phyloP scores from a whole-genome alignment of 495 filamentous ascomycete species.

The Amorphotheca resinae region DNA sequence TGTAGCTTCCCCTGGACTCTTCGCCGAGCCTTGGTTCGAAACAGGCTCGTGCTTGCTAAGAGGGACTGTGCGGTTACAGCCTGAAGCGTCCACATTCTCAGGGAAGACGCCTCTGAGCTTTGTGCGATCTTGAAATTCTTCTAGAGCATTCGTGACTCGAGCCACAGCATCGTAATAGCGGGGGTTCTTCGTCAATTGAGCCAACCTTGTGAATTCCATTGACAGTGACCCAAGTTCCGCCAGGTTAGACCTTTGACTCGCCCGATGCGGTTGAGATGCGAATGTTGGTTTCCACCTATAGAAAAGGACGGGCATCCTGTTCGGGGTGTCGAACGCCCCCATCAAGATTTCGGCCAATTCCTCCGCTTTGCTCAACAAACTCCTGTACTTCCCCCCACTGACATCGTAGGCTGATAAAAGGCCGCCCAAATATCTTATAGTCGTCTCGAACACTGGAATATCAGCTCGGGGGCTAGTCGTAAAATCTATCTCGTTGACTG shows the following conservation, averaged over 20 bases:
- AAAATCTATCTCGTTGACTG: constrained; percentile 77
- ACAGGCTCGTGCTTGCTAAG: constrained; percentile 13
- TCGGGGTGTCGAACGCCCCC: constrained; percentile 90
- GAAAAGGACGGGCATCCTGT: constrained; percentile 83
- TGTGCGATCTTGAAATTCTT: constrained; percentile 64
- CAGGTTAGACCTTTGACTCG: constrained; percentile 47
- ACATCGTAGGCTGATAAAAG: constrained; percentile 77
- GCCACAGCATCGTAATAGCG: constrained; percentile 95
- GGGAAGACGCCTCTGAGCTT: constrained; percentile 79
- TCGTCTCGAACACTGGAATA: constrained; percentile 80
- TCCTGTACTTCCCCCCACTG: constrained; percentile 51
- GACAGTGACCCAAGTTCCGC: constrained; percentile 84
- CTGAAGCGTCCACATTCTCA: constrained; percentile 57
- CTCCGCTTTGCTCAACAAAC: constrained; percentile 73
- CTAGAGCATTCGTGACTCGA: constrained; percentile 77
- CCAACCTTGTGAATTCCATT: constrained; percentile 90
- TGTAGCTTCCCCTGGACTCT: not conserved
- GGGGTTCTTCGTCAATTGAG: constrained; percentile 74
- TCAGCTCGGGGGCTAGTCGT: constrained; percentile 51
- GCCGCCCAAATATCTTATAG: constrained; percentile 78
- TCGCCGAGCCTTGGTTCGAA: constrained; percentile 7
- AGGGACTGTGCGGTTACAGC: constrained; percentile 35
- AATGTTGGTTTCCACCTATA: constrained; percentile 70
- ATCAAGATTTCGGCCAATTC: constrained; percentile 84
- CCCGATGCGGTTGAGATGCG: constrained; percentile 52